Percentiles rank a stretch among this genome's conserved stretches.
These are phyloP conservation scores for Aspergillus latus DNA, from an alignment of 2,329 filamentous ascomycete genomes.

Conservation along the genomic window DNA sequence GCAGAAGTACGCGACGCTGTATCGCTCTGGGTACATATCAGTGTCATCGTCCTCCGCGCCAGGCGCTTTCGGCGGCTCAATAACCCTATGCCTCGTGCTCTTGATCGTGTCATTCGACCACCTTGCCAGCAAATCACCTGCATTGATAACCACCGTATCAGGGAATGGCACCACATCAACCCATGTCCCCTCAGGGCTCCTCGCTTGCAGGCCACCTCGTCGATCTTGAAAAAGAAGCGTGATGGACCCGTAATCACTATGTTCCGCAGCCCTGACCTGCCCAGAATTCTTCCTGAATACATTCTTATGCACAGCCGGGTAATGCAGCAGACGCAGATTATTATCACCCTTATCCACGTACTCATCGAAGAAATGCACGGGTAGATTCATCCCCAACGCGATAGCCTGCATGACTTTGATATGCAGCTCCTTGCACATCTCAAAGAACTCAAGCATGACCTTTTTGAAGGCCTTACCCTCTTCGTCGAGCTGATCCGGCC, in stretches of 20 bases:
- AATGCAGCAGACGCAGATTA: constrained; percentile 72
- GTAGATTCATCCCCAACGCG: constrained; percentile 74
- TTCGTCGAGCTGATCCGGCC: constrained; percentile 61
- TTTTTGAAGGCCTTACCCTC: constrained; percentile 63
- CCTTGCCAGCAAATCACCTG: constrained; percentile 78
- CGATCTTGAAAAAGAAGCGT: constrained; percentile 58
- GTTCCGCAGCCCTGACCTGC: constrained; percentile 74
- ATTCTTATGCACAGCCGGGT: constrained; percentile 65
- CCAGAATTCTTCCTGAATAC: constrained; percentile 66
- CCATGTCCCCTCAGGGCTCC: constrained; percentile 72
- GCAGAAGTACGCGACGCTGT: constrained; percentile 91
- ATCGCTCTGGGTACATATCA: constrained; percentile 67
- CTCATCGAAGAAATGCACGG: constrained; percentile 70
- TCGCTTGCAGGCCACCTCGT: constrained; percentile 60
- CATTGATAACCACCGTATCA: constrained; percentile 82
- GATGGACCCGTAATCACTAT: constrained; percentile 64
- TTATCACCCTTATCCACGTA: constrained; percentile 71
- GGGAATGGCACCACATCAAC: constrained; percentile 80
- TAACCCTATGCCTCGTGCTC: constrained; percentile 85
- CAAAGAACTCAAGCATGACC: constrained; percentile 74
- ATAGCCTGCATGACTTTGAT: constrained; percentile 79
- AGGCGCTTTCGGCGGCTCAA: constrained; percentile 69
- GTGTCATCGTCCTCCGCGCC: constrained; percentile 40
- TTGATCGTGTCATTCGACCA: constrained; percentile 93
- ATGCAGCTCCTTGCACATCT: constrained; percentile 72